phyloP scores from a whole-genome alignment of 2,329 filamentous ascomycete genomes.

The Verruconis gallopava region DNA sequence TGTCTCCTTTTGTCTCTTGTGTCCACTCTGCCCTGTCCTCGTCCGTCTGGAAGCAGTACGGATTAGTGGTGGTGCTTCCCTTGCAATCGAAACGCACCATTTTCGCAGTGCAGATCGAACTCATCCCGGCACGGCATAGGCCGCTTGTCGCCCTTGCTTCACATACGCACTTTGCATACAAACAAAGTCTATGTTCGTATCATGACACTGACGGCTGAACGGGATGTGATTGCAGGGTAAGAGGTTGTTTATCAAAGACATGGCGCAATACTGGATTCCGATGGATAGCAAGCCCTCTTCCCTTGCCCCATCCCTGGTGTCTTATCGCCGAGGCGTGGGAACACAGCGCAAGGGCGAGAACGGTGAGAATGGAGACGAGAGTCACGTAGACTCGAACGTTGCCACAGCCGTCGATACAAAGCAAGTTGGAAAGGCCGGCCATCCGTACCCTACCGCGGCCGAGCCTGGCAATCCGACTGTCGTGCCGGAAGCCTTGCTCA shows the following conservation, averaged over 20 bases:
- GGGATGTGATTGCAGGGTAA: conserved; percentile 56
- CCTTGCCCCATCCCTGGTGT: conserved; percentile 64
- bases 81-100: too few species aligned
- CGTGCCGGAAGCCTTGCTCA: conserved; percentile 59
- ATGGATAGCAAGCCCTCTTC: conserved; percentile 53
- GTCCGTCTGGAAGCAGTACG: too few species aligned
- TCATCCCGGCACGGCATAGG: too few species aligned
- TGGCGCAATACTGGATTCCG: conserved; percentile 80
- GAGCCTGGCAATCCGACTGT: conserved; percentile 75
- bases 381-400: background rate
- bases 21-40: too few species aligned
- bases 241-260: conserved; percentile 96
- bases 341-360: conserved; percentile 23
- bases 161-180: too few species aligned
- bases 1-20: too few species aligned
- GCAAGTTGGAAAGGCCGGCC: conserved; percentile 28
- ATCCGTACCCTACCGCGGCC: conserved; percentile 43
- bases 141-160: too few species aligned
- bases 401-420: conserved; percentile 19
- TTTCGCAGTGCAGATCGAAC: too few species aligned
- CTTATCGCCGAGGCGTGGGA: conserved; percentile 47
- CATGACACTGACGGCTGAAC: too few species aligned
- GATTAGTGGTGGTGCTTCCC: too few species aligned
- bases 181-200: too few species aligned
- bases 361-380: conserved; percentile 14